Conservation (phyloP, 2,329 filamentous ascomycete species). For the Rhinocladiella mackenziei region DNA sequence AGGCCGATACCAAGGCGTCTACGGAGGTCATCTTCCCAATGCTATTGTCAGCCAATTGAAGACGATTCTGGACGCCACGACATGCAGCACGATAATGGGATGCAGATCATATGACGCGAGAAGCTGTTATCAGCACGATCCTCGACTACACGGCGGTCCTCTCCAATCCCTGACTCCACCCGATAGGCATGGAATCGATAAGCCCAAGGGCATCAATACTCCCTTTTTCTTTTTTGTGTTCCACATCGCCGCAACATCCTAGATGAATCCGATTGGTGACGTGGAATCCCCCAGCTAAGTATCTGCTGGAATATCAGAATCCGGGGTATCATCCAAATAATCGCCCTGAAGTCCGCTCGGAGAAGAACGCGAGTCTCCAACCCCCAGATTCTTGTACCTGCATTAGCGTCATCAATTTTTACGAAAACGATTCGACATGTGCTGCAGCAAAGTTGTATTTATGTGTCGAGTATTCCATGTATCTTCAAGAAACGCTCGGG, state of each 20-base stretch:
- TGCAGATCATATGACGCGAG: not conserved
- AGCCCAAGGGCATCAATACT: no score
- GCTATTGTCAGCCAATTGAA: conserved; percentile 18
- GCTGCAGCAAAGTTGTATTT: conserved; percentile 7
- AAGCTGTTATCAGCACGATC: not conserved
- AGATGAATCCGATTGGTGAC: no score
- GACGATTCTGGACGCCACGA: not conserved
- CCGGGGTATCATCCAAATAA: not conserved
- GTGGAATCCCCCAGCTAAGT: no score
- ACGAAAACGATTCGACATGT: conserved; percentile 3
- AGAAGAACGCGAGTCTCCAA: conserved; percentile 4
- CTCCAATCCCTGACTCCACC: not conserved
- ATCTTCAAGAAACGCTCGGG: not conserved
- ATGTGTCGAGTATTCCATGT: conserved; percentile 2
- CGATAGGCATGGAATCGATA: not conserved
- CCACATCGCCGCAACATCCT: no score
- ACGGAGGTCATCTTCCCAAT: conserved; percentile 16
- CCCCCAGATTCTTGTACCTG: conserved; percentile 2
- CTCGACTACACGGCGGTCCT: no score
- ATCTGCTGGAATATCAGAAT: conserved; percentile 4
- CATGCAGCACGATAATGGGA: not conserved
- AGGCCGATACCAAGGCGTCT: conserved; percentile 34
- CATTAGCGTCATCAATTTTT: conserved; percentile 7
- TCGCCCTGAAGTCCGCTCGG: conserved; percentile 7
- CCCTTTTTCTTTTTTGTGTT: no score